These are phyloP conservation scores for Cordyceps sp. DNA, from an alignment of 2,329 filamentous ascomycete genomes.

Conservation along the genomic window DNA sequence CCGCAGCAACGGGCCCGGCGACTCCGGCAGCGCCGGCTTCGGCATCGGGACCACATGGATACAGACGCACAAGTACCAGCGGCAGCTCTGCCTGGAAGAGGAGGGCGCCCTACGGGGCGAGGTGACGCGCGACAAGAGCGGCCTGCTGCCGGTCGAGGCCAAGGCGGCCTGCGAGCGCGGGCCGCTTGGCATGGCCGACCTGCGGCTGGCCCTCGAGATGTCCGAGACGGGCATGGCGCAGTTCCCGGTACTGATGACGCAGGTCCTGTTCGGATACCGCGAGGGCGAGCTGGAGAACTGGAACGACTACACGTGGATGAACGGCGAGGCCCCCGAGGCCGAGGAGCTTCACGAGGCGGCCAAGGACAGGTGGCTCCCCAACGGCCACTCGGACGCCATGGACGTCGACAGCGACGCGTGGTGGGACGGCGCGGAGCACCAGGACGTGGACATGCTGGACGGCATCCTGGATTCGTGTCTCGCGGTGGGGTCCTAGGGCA, in stretches of 20 bases:
- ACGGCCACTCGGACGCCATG: slow-evolving; percentile 39
- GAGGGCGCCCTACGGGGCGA: slow-evolving; percentile 57
- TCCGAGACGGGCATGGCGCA: slow-evolving; percentile 60
- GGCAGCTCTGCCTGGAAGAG: slow-evolving; percentile 62
- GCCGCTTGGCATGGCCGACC: slow-evolving; percentile 60
- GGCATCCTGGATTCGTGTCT: slow-evolving; percentile 39
- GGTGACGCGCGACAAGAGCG: slow-evolving; percentile 55
- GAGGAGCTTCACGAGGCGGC: slow-evolving; percentile 11
- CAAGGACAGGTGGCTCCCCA: slow-evolving; percentile 20
- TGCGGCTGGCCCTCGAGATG: slow-evolving; percentile 60
- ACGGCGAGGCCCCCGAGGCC: slow-evolving; percentile 15
- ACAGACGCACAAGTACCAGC: slow-evolving; percentile 62
- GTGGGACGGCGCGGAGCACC: slow-evolving; percentile 43
- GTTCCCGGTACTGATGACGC: slow-evolving; percentile 58
- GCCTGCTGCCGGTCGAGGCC: slow-evolving; percentile 65
- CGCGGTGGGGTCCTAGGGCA: slow-evolving; percentile 24
- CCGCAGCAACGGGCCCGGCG: slow-evolving; percentile 46
- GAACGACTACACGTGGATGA: slow-evolving; percentile 39
- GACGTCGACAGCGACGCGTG: slow-evolving; percentile 39
- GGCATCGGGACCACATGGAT: slow-evolving; percentile 55
- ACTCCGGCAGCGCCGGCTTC: slow-evolving; percentile 43
- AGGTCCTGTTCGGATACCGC: slow-evolving; percentile 53
- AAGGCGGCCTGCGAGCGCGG: slow-evolving; percentile 57
- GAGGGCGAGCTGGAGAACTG: slow-evolving; percentile 61
- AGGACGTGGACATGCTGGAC: slow-evolving; percentile 36